These are phyloP conservation scores for Penicillium sp. DNA, from an alignment of 2,329 filamentous ascomycete genomes.

Conservation along the genomic window DNA sequence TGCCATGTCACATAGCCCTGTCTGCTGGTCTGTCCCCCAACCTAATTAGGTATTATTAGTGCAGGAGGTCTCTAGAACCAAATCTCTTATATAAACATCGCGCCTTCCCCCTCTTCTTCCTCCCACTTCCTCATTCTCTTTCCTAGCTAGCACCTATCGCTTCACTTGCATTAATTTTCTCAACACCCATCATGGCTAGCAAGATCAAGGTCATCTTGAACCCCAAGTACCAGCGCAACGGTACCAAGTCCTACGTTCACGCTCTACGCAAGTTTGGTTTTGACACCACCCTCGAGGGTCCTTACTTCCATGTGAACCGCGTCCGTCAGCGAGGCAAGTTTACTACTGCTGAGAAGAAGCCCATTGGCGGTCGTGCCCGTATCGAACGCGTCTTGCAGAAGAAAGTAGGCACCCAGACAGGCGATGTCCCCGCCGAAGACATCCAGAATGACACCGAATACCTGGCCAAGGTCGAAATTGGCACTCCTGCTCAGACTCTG, in stretches of 20 bases:
- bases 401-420: constrained; percentile 42
- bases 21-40: no score
- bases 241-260: constrained; percentile 61
- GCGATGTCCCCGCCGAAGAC: constrained; percentile 56
- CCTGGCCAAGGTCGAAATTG: constrained; percentile 61
- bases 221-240: constrained; percentile 56
- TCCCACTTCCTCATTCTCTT: not conserved
- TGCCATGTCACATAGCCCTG: no score
- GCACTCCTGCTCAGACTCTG: constrained; percentile 60
- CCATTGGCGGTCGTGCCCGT: constrained; percentile 48
- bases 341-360: constrained; percentile 39
- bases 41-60: no score
- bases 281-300: constrained; percentile 59
- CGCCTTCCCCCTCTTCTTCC: not conserved
- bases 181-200: constrained; percentile 28
- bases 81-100: constrained; percentile 6
- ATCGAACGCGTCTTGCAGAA: constrained; percentile 51
- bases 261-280: constrained; percentile 61
- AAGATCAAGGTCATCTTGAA: constrained; percentile 55
- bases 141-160: no score
- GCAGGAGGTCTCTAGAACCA: no score
- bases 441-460: constrained; percentile 65
- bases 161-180: not conserved
- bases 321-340: constrained; percentile 47
- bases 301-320: constrained; percentile 53